phyloP scores from a whole-genome alignment of 108 stramenopile species.

The Chaetoceros muelleri region DNA sequence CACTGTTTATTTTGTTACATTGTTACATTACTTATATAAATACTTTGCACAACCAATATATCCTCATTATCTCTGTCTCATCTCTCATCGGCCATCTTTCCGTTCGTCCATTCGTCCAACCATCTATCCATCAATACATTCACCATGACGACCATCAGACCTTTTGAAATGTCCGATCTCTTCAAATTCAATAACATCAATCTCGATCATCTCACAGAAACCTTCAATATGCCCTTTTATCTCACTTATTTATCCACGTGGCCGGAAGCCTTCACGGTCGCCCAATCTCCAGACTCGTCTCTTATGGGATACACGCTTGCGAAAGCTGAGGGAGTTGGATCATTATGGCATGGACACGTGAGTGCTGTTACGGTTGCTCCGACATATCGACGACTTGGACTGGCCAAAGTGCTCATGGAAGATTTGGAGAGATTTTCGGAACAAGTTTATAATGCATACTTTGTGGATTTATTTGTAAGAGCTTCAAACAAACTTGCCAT shows the following conservation, averaged over 20 bases:
- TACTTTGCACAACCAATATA: no score
- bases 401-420: conserved; percentile 92
- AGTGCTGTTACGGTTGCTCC: conserved; percentile 96
- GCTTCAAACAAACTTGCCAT: conserved; percentile 91
- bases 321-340: conserved; percentile 86
- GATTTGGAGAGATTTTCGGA: conserved; percentile 77
- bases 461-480: conserved; percentile 98
- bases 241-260: conserved; percentile 87
- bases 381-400: conserved; percentile 73
- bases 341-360: conserved; percentile 98
- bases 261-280: conserved; percentile 92
- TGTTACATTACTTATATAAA: no score
- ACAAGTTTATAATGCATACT: conserved; percentile 80
- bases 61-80: no score
- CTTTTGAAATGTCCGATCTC: conserved; percentile 87
- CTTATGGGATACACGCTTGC: conserved; percentile 87
- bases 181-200: conserved; percentile 97
- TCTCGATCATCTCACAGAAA: conserved; percentile 94
- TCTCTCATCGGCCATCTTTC: no score
- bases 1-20: no score
- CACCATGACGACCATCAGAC: conserved; percentile 83
- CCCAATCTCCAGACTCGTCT: conserved; percentile 54
- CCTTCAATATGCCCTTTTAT: conserved; percentile 82
- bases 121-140: no score
- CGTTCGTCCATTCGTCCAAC: no score